Percentiles rank a stretch among this genome's conserved stretches.
These are phyloP conservation scores for Blastocystis sp. DNA, from an alignment of 352 stramenopile species.

Conservation along the genomic window DNA sequence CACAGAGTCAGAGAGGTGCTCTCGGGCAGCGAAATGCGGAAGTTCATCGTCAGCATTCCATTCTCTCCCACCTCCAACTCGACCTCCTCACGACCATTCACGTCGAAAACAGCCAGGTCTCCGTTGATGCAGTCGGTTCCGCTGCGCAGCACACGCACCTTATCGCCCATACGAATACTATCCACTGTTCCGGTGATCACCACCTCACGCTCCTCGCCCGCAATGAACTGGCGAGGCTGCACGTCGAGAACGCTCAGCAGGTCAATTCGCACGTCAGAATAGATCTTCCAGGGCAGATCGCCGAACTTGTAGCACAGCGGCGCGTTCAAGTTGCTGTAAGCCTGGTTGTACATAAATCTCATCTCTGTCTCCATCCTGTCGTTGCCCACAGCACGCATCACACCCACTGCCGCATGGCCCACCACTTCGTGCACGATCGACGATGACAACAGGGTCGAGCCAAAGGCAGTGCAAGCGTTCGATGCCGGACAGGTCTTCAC, in stretches of 20 bases:
- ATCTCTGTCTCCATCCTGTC: not conserved
- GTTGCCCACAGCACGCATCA: not conserved
- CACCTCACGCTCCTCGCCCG: not conserved
- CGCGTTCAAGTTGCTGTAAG: conserved; percentile 8
- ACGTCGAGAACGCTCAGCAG: conserved; percentile 11
- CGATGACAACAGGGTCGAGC: not conserved
- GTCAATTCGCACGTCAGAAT: not conserved
- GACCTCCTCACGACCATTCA: not conserved
- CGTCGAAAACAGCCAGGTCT: not conserved
- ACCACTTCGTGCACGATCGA: not conserved
- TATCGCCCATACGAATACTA: not conserved
- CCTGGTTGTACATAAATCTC: not conserved
- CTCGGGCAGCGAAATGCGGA: not conserved
- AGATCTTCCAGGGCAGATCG: conserved; percentile 41
- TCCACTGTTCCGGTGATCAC: not conserved
- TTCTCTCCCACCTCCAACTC: not conserved
- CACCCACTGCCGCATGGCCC: not conserved
- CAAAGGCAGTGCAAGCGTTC: not conserved
- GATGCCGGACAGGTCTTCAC: not conserved
- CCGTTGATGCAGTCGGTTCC: conserved; percentile 35
- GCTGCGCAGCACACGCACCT: conserved; percentile 21
- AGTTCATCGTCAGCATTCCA: not conserved
- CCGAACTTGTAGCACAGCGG: conserved; percentile 62
- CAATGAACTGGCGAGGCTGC: conserved; percentile 9
- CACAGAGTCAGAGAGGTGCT: not conserved